Base-by-base conservation (phyloP, 2,329 filamentous ascomycete genomes). In the Gaeumannomyces sp. region DNA sequence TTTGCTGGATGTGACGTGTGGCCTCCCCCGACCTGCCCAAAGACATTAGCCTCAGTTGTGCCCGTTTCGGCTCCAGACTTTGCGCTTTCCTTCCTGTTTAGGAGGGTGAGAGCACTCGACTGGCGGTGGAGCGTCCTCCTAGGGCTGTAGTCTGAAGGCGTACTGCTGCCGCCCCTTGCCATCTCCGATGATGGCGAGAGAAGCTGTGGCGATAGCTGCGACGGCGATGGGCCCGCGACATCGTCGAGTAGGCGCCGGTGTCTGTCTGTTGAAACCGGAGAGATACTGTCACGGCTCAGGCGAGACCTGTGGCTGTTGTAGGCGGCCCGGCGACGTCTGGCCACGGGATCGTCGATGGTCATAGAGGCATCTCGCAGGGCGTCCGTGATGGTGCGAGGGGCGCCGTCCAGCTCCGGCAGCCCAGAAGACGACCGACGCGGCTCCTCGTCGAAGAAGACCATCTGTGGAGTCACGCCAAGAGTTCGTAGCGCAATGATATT, bases 331-430 rank as follows among this genome's bases (percentile, higher is more conserved):
- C 80, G 80, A 68, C 81, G 81, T 72, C 81, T 83, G 2, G 85
- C 78, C 10, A 85, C 76, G 0, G 87, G 80, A 68, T 90, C 88
- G 71, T 94, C 90, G 67, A 95, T 92, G 0, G 90, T 93, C 78
- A 92, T 93, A 1, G 93, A 96, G 8, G 95, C 95, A 75, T 98
- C 95, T 35, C 96, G 81, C 22, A 98, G 80, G 7, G 95, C 95
- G 76, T 98, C 94, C 4, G 91, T 87, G 69, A 98, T 95, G 0
- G 93, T 96, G 69, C 92, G 90, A 8, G 69, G 68, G 35, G 67
- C 56, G 22, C 31, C 64, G 27, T 29, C 76, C 58, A 72, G 69
- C 67, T 78, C 71, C 31, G 71, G 66, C 66, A 73, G 67, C 69
- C 72, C 72, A 16, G 71, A 65, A 2, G 75, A 72, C 60, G 78